These are phyloP conservation scores for Astragalus membranaceus DNA, from an alignment of 306 rosid species.

Conservation along the genomic window DNA sequence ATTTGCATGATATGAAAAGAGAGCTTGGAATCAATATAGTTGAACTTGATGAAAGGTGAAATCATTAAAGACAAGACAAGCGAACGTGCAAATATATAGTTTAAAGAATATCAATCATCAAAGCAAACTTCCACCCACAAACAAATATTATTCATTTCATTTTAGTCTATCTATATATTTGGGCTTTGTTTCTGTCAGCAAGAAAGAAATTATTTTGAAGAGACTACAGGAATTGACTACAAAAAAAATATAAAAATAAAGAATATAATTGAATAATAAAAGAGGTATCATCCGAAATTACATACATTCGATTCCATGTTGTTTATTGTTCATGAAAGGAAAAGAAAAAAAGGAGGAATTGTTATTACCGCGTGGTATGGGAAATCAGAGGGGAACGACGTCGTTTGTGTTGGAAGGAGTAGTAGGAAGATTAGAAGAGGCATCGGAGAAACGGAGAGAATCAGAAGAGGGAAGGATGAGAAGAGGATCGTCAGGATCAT, in stretches of 20 bases:
- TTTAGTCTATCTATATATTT: no score
- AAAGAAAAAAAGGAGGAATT: not conserved
- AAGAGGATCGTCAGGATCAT: constrained; percentile 20
- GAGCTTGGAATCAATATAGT: constrained; percentile 5
- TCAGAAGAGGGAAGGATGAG: constrained; percentile 19
- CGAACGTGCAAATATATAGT: not conserved
- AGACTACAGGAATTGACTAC: no score
- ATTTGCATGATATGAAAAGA: constrained; percentile 14
- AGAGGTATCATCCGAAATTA: not conserved
- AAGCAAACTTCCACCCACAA: no score
- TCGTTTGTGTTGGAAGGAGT: constrained; percentile 14
- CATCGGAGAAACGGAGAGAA: constrained; percentile 12
- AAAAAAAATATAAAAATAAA: no score
- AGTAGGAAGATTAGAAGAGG: not conserved
- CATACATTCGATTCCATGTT: not conserved
- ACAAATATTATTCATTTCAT: no score
- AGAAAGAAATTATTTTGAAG: no score
- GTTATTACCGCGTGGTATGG: not conserved
- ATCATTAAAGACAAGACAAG: constrained; percentile 14
- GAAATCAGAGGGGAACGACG: constrained; percentile 38
- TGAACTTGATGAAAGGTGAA: constrained; percentile 19
- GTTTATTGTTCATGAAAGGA: not conserved
- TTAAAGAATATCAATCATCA: no score
- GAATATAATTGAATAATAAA: not conserved
- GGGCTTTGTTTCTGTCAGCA: no score